These are phyloP conservation scores for Ogataea thermomethanolica DNA, from an alignment of 805 yeast species.

Conservation along the genomic window DNA sequence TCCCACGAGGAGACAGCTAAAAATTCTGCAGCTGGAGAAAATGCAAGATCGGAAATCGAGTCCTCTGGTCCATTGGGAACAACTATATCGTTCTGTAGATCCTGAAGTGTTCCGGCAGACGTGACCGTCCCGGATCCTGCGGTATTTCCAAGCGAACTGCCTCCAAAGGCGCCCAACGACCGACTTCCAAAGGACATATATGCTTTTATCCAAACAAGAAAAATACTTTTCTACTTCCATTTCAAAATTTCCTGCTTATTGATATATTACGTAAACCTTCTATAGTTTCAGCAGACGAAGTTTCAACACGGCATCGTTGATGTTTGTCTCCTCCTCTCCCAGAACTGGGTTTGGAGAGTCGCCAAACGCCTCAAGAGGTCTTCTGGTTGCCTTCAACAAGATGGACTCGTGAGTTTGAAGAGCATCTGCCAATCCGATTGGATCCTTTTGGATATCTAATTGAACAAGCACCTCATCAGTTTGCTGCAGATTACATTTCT, in stretches of 20 bases:
- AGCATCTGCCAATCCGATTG: conserved; percentile 60
- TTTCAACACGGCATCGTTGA: conserved; percentile 74
- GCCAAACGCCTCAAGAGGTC: conserved; percentile 48
- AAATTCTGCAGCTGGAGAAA: conserved; percentile 82
- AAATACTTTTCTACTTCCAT: neutral
- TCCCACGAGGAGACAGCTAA: conserved; percentile 92
- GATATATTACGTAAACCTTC: conserved; percentile 4
- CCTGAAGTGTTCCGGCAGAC: conserved; percentile 51
- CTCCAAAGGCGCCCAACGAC: conserved; percentile 26
- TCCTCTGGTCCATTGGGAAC: conserved; percentile 88
- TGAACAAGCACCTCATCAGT: conserved; percentile 93
- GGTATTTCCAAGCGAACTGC: conserved; percentile 9
- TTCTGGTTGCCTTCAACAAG: conserved; percentile 73
- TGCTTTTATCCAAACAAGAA: neutral
- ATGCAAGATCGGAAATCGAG: conserved; percentile 76
- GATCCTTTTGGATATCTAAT: conserved; percentile 66
- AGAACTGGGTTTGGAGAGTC: conserved; percentile 50
- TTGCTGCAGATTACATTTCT: conserved; percentile 90
- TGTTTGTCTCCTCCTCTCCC: conserved; percentile 84
- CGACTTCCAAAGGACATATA: conserved; percentile 31
- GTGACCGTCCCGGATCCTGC: conserved; percentile 22
- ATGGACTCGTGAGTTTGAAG: conserved; percentile 62
- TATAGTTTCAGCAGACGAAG: conserved; percentile 73
- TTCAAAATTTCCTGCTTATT: neutral
- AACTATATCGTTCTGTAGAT: conserved; percentile 64